Percentiles rank a stretch among this genome's conserved stretches.
These are phyloP conservation scores for Lasiosphaeria miniovina DNA, from an alignment of 495 filamentous ascomycete genomes.

Conservation along the genomic window DNA sequence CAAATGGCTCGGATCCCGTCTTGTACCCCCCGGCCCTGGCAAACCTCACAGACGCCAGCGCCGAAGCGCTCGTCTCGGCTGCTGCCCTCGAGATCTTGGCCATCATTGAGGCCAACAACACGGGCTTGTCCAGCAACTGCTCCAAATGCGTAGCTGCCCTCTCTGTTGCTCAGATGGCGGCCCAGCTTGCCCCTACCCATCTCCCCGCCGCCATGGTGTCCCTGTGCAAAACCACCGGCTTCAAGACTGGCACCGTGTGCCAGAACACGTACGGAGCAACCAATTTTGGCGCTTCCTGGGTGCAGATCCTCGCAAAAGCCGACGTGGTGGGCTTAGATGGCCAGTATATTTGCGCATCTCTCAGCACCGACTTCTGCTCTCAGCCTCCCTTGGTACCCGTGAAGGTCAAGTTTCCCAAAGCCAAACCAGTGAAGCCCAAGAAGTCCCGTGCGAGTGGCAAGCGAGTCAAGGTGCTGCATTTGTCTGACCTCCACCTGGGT, in stretches of 20 bases:
- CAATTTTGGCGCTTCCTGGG: conserved; percentile 54
- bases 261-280: conserved; percentile 42
- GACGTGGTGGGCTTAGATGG: conserved; percentile 56
- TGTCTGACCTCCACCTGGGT: conserved; percentile 57
- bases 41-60: conserved; percentile 39
- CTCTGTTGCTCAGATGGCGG: conserved; percentile 48
- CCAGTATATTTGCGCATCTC: conserved; percentile 54
- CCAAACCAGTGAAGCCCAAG: conserved; percentile 45
- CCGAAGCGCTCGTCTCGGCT: conserved; percentile 40
- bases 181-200: conserved; percentile 44
- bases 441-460: conserved; percentile 48
- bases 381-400: conserved; percentile 43
- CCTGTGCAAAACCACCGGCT: conserved; percentile 46
- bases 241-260: conserved; percentile 44
- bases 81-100: conserved; percentile 41
- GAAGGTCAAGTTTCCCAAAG: conserved; percentile 54
- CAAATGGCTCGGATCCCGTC: conserved; percentile 47
- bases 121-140: conserved; percentile 40
- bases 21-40: conserved; percentile 43
- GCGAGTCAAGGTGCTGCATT: conserved; percentile 56
- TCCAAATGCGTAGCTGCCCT: conserved; percentile 53
- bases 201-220: conserved; percentile 51
- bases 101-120: conserved; percentile 42
- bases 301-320: conserved; percentile 54
- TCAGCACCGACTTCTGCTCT: conserved; percentile 47